These are phyloP conservation scores for Auricularia heimuer DNA, from an alignment of 768 basidiomycete species.

Conservation along the genomic window DNA sequence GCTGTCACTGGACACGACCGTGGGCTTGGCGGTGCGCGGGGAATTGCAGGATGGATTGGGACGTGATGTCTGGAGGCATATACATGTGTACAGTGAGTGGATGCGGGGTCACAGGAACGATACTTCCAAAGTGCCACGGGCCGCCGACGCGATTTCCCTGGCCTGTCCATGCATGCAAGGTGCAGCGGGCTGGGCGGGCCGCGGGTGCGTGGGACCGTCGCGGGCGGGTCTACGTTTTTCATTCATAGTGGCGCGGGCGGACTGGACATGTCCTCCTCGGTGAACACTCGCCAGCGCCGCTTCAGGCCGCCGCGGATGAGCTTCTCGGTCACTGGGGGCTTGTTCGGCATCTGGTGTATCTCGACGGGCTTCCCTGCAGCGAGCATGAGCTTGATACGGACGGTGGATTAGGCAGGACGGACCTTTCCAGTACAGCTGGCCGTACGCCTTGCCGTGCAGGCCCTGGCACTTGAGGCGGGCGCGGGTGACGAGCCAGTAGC, in stretches of 20 bases:
- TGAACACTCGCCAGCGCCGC: conserved; percentile 40
- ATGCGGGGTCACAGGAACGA: too few species aligned
- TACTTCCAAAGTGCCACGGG: too few species aligned
- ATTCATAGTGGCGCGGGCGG: neutral
- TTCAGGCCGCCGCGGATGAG: conserved; percentile 64
- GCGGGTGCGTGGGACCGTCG: too few species aligned
- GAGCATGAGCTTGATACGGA: neutral
- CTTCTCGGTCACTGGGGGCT: conserved; percentile 41
- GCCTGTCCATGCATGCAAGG: too few species aligned
- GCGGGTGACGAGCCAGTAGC: conserved; percentile 69
- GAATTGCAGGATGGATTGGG: too few species aligned
- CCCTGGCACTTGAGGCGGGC: conserved; percentile 65
- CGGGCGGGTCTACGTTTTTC: neutral
- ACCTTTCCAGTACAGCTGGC: conserved; percentile 72
- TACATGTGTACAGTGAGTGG: too few species aligned
- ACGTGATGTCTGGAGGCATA: too few species aligned
- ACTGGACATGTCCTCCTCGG: neutral
- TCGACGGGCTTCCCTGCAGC: neutral
- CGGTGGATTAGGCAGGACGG: conserved; percentile 15
- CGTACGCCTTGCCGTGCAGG: conserved; percentile 76
- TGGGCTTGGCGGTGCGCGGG: too few species aligned
- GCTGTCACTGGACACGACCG: too few species aligned
- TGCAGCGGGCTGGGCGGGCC: too few species aligned
- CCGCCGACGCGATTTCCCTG: too few species aligned
- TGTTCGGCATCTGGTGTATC: conserved; percentile 30